Base-by-base conservation (phyloP, 148 eudicot species). In the Vaccinium darrowii region DNA sequence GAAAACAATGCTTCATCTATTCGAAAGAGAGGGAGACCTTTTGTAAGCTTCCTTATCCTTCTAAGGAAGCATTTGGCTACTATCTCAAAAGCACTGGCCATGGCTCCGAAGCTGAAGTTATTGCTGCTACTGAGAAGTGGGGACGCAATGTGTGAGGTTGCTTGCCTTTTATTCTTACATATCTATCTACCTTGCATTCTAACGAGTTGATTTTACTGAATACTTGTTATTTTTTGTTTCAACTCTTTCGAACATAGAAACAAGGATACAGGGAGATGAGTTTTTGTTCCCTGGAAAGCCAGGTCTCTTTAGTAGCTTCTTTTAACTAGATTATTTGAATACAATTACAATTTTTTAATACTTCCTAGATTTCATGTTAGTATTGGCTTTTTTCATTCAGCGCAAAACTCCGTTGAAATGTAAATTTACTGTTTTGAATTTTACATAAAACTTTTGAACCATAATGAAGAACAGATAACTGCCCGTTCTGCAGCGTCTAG, bases 21-120 rank as follows among this genome's bases (percentile, higher is more conserved):
- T 97, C 98, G 51, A 88, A 84, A 83, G 99, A 94, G 86, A 93
- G 90, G 85, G 90, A 89, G 72, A 93, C 90, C 23, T 97, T 97
- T 84, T 92, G 81, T 87, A 97, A 97, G 91, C 98, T 95, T 86
- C 96, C 95, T 83, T 97, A 92, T 86, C 99, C 98, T 36, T 91
- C 98, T 4, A 97, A 97, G 88, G 99, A 97, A 84, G 63, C 91
- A 74, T 89, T 97, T 91, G 94, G 96, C 79, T 93, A 94, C 88
- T 97, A 95, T 90, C 91, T 94, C 65, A 95, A 91, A 89, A 89
- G 85, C 85, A 93, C 94, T 51, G 98, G 98, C 84, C 92, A 97
- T 90, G 99, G 99, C 25, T 88, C 99, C 85, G 98, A 97, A 86
- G 92, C 96, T 84, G 94, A 95, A 91, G 90, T 92, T 49, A 85